Evolutionary conservation across 257 asterid species (phyloP).

Genomic region (Cynanchum wilfordii): DNA sequence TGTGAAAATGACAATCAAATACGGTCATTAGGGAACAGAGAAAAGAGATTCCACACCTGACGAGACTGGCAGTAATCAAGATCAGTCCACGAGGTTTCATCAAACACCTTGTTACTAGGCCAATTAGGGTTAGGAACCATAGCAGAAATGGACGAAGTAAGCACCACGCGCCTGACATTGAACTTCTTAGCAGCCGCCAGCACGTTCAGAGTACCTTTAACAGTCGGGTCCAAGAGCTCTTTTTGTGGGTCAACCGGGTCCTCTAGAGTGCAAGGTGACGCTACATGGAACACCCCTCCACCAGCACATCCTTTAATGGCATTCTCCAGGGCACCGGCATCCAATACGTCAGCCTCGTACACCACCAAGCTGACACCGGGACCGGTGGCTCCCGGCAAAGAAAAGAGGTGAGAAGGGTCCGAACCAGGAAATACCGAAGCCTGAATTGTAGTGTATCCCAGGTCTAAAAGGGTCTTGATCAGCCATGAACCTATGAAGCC

Average conservation of each 20-base stretch:
- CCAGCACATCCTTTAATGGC: constrained; percentile 65
- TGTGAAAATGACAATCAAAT: not conserved
- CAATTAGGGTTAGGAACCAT: constrained; percentile 81
- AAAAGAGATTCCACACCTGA: constrained; percentile 39
- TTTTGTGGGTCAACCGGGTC: constrained; percentile 75
- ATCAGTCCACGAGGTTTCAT: constrained; percentile 85
- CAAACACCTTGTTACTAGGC: constrained; percentile 50
- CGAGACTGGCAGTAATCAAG: constrained; percentile 68
- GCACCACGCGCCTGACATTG: constrained; percentile 73
- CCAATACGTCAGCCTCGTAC: constrained; percentile 57
- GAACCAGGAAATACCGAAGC: constrained; percentile 73
- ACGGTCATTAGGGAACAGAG: not conserved
- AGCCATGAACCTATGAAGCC: constrained; percentile 93
- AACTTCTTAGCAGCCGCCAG: constrained; percentile 74
- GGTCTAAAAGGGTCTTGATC: constrained; percentile 53
- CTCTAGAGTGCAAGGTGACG: constrained; percentile 86
- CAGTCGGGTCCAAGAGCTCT: constrained; percentile 85
- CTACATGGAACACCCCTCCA: constrained; percentile 90
- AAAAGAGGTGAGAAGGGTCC: constrained; percentile 62
- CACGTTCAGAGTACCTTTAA: constrained; percentile 67
- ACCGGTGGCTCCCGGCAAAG: constrained; percentile 54
- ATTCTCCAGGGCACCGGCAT: constrained; percentile 48
- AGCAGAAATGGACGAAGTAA: constrained; percentile 84
- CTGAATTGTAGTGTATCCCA: constrained; percentile 80
- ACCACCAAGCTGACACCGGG: constrained; percentile 38